Evolutionary conservation across 2,329 filamentous ascomycete species (phyloP).

Genomic region (Davidsoniella neocaledoniae): DNA sequence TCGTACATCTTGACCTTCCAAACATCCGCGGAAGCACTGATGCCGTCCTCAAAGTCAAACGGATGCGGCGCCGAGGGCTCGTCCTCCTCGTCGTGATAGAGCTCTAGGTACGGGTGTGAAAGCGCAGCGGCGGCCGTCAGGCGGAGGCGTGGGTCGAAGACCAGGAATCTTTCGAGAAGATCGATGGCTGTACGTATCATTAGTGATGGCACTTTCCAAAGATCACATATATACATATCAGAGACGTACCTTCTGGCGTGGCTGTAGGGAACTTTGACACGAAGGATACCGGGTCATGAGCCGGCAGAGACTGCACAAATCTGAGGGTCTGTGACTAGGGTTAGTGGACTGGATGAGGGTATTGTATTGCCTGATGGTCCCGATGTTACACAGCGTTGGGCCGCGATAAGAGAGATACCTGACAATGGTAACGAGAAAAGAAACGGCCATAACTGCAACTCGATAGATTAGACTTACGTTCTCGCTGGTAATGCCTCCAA

Average conservation of each 20-base stretch:
- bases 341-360: conserved; percentile 12
- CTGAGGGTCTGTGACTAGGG: conserved; percentile 54
- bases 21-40: conserved; percentile 91
- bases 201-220: not conserved
- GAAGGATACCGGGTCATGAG: conserved; percentile 78
- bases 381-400: too few species aligned
- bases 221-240: not conserved
- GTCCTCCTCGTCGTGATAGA: conserved; percentile 94
- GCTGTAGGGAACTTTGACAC: conserved; percentile 88
- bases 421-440: not conserved
- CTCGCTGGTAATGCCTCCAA: conserved; percentile 95
- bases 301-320: conserved; percentile 94
- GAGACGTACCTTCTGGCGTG: conserved; percentile 55
- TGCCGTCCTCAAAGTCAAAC: conserved; percentile 99
- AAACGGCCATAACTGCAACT: not conserved
- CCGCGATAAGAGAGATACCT: too few species aligned
- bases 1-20: conserved; percentile 99
- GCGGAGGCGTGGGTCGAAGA: conserved; percentile 95
- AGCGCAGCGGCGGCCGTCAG: conserved; percentile 76
- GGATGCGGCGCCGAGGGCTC: conserved; percentile 93
- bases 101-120: conserved; percentile 80
- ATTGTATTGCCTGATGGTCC: not conserved
- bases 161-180: conserved; percentile 87
- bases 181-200: conserved; percentile 53
- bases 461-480: conserved; percentile 47